Percentiles rank a stretch among this genome's conserved stretches.
phyloP scores from a whole-genome alignment of 345 rosid species.

The Jatropha curcas region DNA sequence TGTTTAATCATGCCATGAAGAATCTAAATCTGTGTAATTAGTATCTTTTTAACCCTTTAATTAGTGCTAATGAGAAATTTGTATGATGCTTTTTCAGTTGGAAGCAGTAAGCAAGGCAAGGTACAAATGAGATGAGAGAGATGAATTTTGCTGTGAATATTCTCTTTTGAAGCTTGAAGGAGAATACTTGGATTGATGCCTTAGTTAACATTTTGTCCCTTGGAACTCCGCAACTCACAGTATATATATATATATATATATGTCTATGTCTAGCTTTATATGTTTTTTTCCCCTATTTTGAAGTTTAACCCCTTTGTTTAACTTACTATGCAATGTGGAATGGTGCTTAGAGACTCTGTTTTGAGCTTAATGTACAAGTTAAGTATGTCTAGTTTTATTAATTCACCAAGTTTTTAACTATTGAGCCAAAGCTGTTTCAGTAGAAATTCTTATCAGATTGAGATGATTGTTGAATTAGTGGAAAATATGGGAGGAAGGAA shows the following conservation, averaged over 20 bases:
- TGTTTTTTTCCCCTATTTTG: background rate
- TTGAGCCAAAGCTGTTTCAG: background rate
- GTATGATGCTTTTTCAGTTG: constrained; percentile 33
- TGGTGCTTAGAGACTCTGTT: background rate
- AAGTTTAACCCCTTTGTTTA: background rate
- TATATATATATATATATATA: constrained; percentile 16
- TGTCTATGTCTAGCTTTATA: background rate
- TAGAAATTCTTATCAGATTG: too few relatives aligned
- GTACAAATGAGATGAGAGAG: constrained; percentile 5
- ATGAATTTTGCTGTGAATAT: constrained; percentile 26
- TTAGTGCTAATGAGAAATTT: background rate
- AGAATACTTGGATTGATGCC: constrained; percentile 17
- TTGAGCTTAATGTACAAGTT: constrained; percentile 4
- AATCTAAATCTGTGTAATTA: background rate
- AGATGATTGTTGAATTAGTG: too few relatives aligned
- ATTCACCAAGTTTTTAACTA: background rate
- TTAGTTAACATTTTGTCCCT: constrained; percentile 26
- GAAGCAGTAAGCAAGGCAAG: constrained; percentile 44
- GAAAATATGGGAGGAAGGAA: too few relatives aligned
- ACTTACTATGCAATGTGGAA: constrained; percentile 6
- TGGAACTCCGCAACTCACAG: constrained; percentile 23
- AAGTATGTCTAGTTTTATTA: background rate
- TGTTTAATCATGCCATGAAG: background rate
- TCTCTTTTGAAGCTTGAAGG: constrained; percentile 23
- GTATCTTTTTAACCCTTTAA: background rate